Evolutionary conservation across 352 stramenopile species (phyloP), one percentile per base, ranked within the genome.

Genomic region (Pythium phragmiticola): DNA sequence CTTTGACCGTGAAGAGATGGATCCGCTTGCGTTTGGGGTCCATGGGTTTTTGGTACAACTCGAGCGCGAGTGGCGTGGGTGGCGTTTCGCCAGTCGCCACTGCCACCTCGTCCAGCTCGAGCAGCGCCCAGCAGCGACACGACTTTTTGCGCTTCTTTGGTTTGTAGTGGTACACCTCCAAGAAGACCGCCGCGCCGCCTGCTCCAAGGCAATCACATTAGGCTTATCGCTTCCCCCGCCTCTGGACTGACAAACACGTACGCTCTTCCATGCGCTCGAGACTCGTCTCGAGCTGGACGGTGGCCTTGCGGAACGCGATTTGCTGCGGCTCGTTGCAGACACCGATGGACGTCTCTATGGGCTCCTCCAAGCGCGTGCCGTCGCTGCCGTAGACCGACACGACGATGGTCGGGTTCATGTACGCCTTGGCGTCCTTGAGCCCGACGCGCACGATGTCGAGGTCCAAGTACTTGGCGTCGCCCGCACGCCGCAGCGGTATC

Each of bases 111-210:
- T 91, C 82, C 80, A 89, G 68, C 68, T 91, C 82, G 8, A 91
- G 64, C 34, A 91, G 49, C 6, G 82, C 68, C 82, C 82, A 91
- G 73, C 82, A 91, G 26, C 82, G 80, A 16, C 81, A 88, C 55
- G 79, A 89, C 47, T 91, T 87, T 53, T 89, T 91, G 50, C 80
- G 78, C 60, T 89, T 91, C 69, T 87, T 88, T 16, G 76, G 60
- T 45, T 91, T 91, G 70, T 88, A 91, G 70, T 91, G 82, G 53
- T 82, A 82, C 50, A 91, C 78, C 59, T 87, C 82, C 19, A 91
- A 84, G 60, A 83, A 87, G 47, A 91, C 72, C 16, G 80, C 77
- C 33, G 70, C 77, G 17, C 77, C 78, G 23, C 73, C 82, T 91
- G 41, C 34, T 19, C 26, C 28, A 33, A 21, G 21, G 21, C 21